Percentiles rank a stretch among this genome's conserved stretches.
These are phyloP conservation scores for Colletotrichum lindemuthianum DNA, from an alignment of 2,329 filamentous ascomycete genomes.

Conservation along the genomic window DNA sequence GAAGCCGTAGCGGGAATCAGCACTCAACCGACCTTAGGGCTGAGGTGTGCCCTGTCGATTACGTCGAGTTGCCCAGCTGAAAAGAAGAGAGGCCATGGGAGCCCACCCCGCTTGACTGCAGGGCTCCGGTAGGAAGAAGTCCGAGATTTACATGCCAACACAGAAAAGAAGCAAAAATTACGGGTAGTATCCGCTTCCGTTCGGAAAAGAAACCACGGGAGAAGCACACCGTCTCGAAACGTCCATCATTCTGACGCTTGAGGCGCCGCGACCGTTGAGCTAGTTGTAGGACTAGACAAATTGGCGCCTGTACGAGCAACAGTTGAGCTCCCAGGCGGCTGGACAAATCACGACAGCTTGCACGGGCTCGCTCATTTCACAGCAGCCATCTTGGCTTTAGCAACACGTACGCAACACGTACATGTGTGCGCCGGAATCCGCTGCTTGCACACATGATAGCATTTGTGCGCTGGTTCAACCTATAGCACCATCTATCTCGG, in stretches of 20 bases:
- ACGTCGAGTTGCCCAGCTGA: slow-evolving; percentile 19
- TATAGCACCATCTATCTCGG: too few species aligned
- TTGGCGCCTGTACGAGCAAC: not conserved
- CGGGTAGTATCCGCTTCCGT: not conserved
- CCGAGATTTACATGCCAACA: not conserved
- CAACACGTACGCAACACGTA: too few species aligned
- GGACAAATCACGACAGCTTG: too few species aligned
- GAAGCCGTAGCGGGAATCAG: slow-evolving; percentile 4
- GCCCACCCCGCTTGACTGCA: slow-evolving; percentile 6
- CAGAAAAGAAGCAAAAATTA: slow-evolving; percentile 14
- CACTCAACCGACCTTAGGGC: slow-evolving; percentile 26
- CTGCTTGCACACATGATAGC: too few species aligned
- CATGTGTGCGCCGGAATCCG: too few species aligned
- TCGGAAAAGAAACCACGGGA: not conserved
- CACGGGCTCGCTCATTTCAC: too few species aligned
- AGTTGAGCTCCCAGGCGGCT: too few species aligned
- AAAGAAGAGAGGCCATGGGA: slow-evolving; percentile 8
- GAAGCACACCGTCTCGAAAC: slow-evolving; percentile 1
- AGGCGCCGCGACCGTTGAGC: slow-evolving; percentile 12
- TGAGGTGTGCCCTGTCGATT: slow-evolving; percentile 24
- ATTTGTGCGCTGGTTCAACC: too few species aligned
- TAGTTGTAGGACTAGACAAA: not conserved
- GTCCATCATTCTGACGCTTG: not conserved
- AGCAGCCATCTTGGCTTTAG: too few species aligned
- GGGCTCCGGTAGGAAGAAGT: not conserved